Evolutionary conservation across 805 yeast species (phyloP).

Genomic region (Metschnikowia cubensis): DNA sequence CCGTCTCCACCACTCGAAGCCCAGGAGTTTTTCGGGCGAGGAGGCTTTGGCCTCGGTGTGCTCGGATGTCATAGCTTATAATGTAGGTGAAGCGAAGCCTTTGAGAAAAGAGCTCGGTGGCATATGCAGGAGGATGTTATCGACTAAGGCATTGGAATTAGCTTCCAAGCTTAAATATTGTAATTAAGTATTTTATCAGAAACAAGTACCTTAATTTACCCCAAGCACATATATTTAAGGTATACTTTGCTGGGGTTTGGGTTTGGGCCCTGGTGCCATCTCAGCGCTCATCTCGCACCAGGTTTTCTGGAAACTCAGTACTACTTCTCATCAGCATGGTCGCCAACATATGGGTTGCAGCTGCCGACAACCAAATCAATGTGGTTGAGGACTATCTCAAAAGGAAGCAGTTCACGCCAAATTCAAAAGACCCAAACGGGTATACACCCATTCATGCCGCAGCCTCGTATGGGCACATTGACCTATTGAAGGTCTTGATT

Average conservation of each 20-base stretch:
- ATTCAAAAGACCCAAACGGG: slow-evolving; percentile 85
- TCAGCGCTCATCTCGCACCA: slow-evolving; percentile 1
- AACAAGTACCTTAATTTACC: no score
- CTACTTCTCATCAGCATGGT: slow-evolving; percentile 25
- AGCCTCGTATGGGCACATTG: slow-evolving; percentile 82
- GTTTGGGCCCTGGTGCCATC: not conserved
- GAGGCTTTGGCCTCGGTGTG: slow-evolving; percentile 18
- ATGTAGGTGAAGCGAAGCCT: not conserved
- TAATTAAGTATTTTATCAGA: not conserved
- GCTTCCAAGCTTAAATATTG: not conserved
- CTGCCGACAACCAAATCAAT: slow-evolving; percentile 73
- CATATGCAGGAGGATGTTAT: not conserved
- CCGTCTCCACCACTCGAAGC: slow-evolving; percentile 82
- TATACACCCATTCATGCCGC: slow-evolving; percentile 98
- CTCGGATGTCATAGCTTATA: not conserved
- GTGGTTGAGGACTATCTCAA: slow-evolving; percentile 55
- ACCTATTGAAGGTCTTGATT: slow-evolving; percentile 56
- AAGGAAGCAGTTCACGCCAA: slow-evolving; percentile 53
- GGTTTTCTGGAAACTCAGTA: not conserved
- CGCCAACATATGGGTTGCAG: slow-evolving; percentile 88
- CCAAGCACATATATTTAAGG: no score
- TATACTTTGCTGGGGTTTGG: not conserved
- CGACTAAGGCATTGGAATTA: no score
- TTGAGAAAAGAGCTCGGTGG: not conserved
- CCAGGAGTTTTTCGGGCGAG: slow-evolving; percentile 33